Evolutionary conservation across 2,329 filamentous ascomycete species (phyloP), one percentile per base, ranked within the genome.

Genomic region (Stemphylium vesicarium): DNA sequence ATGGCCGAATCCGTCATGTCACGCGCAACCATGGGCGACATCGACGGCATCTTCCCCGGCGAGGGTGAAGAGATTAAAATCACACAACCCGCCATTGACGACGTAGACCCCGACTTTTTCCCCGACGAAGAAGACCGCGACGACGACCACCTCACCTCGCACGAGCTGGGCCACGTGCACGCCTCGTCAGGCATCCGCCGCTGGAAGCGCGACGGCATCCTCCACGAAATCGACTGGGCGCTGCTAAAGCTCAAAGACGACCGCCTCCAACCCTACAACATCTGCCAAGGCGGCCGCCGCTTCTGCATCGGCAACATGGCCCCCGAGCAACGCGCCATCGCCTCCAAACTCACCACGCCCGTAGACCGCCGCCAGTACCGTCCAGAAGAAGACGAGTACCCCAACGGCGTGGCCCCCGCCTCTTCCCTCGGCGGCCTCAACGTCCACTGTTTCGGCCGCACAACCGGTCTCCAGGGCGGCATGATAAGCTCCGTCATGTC

Each of bases 161-260:
- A 90, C 66, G 85, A 87, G 12, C 81, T 98, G 1, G 94, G 94
- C 3, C 87, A 92, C 66, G 81, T 98, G 4, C 92, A 96, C 68
- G 94, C 94, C 0, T 96, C 92, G 0, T 96, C 92, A 18, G 94
- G 94, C 6, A 89, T 98, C 54, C 87, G 92, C 4, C 86, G 94
- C 26, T 88, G 90, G 71, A 83, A 81, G 46, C 84, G 88, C 55
- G 82, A 89, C 57, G 87, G 88, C 4, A 79, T 96, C 20, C 81
- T 91, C 5, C 94, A 97, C 72, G 94, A 98, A 74, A 92, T 98
- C 39, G 94, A 98, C 74, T 98, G 94, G 94, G 92, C 93, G 0
- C 80, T 98, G 2, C 92, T 98, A 65, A 86, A 90, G 63, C 91
- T 98, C 60, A 80, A 88, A 10, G 81, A 88, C 4, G 83, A 88